A percentile compares a stretch with the other conserved stretches of the same genome.
phyloP scores from a whole-genome alignment of 2,329 filamentous ascomycete genomes.

The Xylaria sp. region DNA sequence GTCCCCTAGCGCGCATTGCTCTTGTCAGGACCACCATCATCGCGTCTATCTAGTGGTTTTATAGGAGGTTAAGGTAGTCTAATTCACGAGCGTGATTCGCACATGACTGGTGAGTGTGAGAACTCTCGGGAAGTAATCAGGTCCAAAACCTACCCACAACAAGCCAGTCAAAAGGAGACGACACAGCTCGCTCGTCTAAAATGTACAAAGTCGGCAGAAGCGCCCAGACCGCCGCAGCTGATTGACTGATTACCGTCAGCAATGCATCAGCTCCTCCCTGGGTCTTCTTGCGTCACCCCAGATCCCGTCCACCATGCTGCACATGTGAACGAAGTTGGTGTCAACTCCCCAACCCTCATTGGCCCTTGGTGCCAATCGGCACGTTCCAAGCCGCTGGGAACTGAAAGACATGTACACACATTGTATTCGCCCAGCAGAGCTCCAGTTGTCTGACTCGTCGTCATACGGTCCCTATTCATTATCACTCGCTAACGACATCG shows the following conservation, averaged over 20 bases:
- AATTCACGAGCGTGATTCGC: not conserved
- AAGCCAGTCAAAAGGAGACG: not conserved
- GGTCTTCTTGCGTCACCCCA: conserved; percentile 28
- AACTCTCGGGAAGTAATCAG: not conserved
- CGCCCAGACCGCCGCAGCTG: conserved; percentile 22
- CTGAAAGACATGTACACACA: conserved; percentile 3
- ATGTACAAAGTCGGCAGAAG: conserved; percentile 8
- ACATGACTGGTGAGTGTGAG: not conserved
- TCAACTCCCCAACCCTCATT: conserved; percentile 19
- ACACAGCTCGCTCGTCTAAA: conserved; percentile 16
- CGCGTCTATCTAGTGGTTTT: not conserved
- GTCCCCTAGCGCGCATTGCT: not conserved
- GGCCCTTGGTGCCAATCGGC: conserved; percentile 7
- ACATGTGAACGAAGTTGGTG: conserved; percentile 15
- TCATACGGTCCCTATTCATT: not conserved
- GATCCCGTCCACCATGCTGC: conserved; percentile 14
- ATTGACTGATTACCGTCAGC: conserved; percentile 23
- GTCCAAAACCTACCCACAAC: not conserved
- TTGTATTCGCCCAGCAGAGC: not conserved
- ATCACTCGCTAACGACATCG: not conserved
- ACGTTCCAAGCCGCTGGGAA: conserved; percentile 30
- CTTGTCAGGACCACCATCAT: not conserved
- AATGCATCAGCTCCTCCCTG: conserved; percentile 29
- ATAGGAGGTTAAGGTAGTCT: not conserved
- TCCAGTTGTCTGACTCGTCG: not conserved